Percentiles rank a stretch among this genome's conserved stretches.
phyloP scores from a whole-genome alignment of 495 filamentous ascomycete genomes.

The Pyrenopolyporus hunteri region DNA sequence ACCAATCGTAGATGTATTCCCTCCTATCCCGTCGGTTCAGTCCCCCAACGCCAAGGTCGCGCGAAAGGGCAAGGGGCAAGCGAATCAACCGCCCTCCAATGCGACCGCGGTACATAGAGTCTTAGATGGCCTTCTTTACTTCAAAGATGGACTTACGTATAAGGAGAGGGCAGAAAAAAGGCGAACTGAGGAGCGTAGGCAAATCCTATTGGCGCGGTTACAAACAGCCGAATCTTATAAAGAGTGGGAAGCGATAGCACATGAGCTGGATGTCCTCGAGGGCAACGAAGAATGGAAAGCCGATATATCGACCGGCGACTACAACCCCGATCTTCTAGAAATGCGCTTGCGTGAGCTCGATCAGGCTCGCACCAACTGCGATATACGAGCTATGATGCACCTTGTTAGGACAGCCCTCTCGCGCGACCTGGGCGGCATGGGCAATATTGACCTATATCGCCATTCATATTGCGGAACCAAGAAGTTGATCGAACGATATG shows the following conservation, averaged over 20 bases:
- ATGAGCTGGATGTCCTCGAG: constrained; percentile 80
- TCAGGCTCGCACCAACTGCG: constrained; percentile 73
- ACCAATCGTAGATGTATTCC: constrained; percentile 23
- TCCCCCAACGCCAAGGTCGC: background rate
- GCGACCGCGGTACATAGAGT: constrained; percentile 18
- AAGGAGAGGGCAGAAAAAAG: constrained; percentile 59
- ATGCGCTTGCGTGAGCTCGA: constrained; percentile 74
- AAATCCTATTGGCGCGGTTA: constrained; percentile 67
- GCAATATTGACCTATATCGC: constrained; percentile 78
- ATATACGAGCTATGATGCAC: constrained; percentile 75
- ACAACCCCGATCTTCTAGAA: constrained; percentile 70
- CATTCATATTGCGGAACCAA: constrained; percentile 90
- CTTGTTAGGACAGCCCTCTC: constrained; percentile 81
- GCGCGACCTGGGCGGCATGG: constrained; percentile 85
- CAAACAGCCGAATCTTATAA: constrained; percentile 65
- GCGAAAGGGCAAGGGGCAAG: constrained; percentile 9
- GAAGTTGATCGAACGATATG: constrained; percentile 82
- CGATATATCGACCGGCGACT: constrained; percentile 59
- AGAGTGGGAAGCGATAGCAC: constrained; percentile 72
- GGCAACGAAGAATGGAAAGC: constrained; percentile 84
- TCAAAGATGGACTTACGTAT: constrained; percentile 59
- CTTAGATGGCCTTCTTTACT: constrained; percentile 35
- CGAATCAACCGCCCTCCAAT: background rate
- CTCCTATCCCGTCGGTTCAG: constrained; percentile 25
- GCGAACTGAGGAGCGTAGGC: constrained; percentile 62